Base-by-base conservation (phyloP, 805 yeast genomes). In the Candida montana region DNA sequence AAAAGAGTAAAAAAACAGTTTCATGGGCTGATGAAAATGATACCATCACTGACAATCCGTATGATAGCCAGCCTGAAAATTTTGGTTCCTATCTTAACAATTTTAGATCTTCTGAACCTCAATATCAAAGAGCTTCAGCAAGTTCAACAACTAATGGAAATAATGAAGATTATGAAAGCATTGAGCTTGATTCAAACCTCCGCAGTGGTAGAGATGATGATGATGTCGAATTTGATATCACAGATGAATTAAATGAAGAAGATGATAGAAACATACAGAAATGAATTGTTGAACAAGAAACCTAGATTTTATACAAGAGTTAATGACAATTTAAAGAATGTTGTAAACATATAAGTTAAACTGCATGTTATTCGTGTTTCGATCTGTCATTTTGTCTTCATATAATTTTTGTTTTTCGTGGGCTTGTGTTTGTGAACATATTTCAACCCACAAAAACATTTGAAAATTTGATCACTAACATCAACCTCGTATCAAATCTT, bases 11-110 rank as follows among this genome's bases (percentile, higher is more conserved):
- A 35, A 64, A 64, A 45, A 55, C 61, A 7, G 69, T 64, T 3
- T 60, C 68, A 4, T 62, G 69, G 67, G 67, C 68, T 2, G 67
- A 63, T 45, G 64, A 59, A 31, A 42, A 57, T 28, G 34, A 16
- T 13, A 18, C 11, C 3, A 15, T 27, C 15, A 61, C 54, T 40
- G 48, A 47, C 10, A 47, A 41, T n/a, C 33, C 28, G 6, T 24
- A 41, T 3, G 20, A 33, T 11, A 36, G 37, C 6, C 19, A 16
- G 11, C 13, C 27, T n/a, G 41, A 37, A 3, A 41, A 44, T 20
- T 39, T 48, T 33, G 57, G 53, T 6, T 45, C 51, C 8, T 50
- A 51, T 39, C 40, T 54, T 38, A 53, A 54, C 41, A 49, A 46
- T 37, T 49, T 41, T 43, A 35, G 36, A 20, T 27, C 40, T 1